phyloP scores from a whole-genome alignment of 1,284 basidiomycete genomes.

The Trametes pubescens region DNA sequence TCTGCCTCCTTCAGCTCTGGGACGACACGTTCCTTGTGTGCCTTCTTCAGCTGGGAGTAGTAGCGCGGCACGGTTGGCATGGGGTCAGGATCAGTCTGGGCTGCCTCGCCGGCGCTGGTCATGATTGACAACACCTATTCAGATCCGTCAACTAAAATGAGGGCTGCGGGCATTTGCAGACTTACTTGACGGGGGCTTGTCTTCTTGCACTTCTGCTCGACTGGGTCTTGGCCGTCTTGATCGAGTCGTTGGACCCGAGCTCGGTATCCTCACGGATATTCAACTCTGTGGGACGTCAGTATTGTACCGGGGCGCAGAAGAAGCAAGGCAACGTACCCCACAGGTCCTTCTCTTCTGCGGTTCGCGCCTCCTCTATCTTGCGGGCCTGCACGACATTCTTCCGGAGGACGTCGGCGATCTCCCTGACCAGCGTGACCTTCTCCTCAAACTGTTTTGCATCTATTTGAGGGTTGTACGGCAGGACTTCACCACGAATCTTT shows the following conservation, averaged over 20 bases:
- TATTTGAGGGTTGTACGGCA: slow-evolving; percentile 50
- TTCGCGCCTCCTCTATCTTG: slow-evolving; percentile 45
- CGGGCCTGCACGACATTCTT: slow-evolving; percentile 78
- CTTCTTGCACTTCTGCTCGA: slow-evolving; percentile 57
- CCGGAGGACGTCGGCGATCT: slow-evolving; percentile 71
- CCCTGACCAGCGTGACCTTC: slow-evolving; percentile 62
- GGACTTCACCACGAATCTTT: slow-evolving; percentile 66
- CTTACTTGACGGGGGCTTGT: slow-evolving; percentile 41
- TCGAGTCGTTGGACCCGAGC: slow-evolving; percentile 74
- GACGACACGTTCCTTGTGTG: slow-evolving; percentile 63
- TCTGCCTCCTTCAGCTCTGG: slow-evolving; percentile 78
- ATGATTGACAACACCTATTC: slow-evolving; percentile 44
- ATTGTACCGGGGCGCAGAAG: neutral
- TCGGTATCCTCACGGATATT: slow-evolving; percentile 75
- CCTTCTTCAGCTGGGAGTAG: slow-evolving; percentile 76
- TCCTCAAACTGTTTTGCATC: slow-evolving; percentile 60
- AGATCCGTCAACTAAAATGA: slow-evolving; percentile 31
- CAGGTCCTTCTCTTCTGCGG: slow-evolving; percentile 50
- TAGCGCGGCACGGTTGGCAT: slow-evolving; percentile 52
- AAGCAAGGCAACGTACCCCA: slow-evolving; percentile 59
- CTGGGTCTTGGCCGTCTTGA: slow-evolving; percentile 61
- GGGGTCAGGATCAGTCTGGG: slow-evolving; percentile 37
- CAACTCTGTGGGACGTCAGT: slow-evolving; percentile 53
- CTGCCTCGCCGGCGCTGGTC: slow-evolving; percentile 44
- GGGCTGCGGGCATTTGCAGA: slow-evolving; percentile 7